Base-by-base conservation (phyloP, 768 basidiomycete species). In the Lactarius hengduanensis region DNA sequence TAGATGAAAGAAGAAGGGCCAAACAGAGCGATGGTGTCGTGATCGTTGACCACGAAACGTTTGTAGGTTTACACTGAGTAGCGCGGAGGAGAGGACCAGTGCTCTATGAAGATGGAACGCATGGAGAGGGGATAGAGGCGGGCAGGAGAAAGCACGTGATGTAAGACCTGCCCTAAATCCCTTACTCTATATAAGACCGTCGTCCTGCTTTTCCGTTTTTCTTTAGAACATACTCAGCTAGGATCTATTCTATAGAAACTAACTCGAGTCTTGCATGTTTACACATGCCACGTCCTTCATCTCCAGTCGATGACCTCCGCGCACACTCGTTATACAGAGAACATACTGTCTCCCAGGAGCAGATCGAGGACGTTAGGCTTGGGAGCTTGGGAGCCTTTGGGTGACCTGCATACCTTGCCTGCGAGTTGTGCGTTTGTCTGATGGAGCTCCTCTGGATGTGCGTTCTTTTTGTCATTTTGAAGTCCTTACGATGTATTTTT, bases 251-350 rank as follows among this genome's bases (percentile, higher is more conserved):
- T 76, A 76, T 75, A 77, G 76, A 75, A 76, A 76, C 78, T 78
- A 78, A 79, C 78, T 78, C 74, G 78, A 77, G 78, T 79, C 77
- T 79, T 73, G 78, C 78, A 79, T 77, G 76, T 78, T 78, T 78
- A 79, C 74, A 74, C 76, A 76, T 79, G 78, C 77, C 78, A 73
- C 77, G 75, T 77, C 71, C 75, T 75, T 78, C 74, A 71, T 71
- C 73, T 78, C 78, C 76, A 77, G 74, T 75, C 72, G 78, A 79
- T 79, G 78, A 79, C 73, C 69, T 54, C 59, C 50, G 73, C 77
- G 75, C 69, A 71, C 74, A 65, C 76, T 74, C 78, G 76, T 79
- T 71, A 72, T 71, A 76, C 78, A 71, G 78, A 79, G 78, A 78
- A 79, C 78, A 77, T 72, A 73, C 63, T 73, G 59, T 62, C 65